phyloP scores from a whole-genome alignment of 2,329 filamentous ascomycete species.

The Paramyrothecium sp. region DNA sequence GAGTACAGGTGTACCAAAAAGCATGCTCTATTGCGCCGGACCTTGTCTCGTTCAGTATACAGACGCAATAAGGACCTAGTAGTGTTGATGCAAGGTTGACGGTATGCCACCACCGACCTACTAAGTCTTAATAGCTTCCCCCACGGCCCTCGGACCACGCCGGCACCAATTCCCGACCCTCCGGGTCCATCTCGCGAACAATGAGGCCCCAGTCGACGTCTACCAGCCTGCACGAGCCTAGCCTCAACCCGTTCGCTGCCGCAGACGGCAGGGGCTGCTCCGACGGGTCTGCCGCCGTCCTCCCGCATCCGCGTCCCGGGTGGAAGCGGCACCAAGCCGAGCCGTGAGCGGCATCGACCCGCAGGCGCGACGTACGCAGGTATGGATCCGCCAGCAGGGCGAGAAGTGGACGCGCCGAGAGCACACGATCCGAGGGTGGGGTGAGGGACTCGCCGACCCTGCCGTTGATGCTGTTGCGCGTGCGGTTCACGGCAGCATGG shows the following conservation, averaged over 20 bases:
- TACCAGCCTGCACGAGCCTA: constrained; percentile 4
- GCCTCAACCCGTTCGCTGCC: too few species aligned
- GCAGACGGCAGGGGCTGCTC: too few species aligned
- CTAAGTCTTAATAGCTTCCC: too few species aligned
- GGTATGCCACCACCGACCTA: too few species aligned
- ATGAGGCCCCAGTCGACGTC: constrained; percentile 30
- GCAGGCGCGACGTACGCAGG: constrained; percentile 36
- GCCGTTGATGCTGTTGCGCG: background rate
- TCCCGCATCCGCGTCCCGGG: constrained; percentile 10
- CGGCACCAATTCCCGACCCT: constrained; percentile 5
- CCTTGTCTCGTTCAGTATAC: too few species aligned
- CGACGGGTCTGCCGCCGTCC: too few species aligned
- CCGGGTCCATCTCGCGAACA: constrained; percentile 25
- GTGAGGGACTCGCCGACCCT: background rate
- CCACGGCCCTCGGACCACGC: background rate
- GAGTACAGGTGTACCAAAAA: too few species aligned
- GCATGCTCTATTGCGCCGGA: too few species aligned
- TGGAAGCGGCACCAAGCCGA: constrained; percentile 43
- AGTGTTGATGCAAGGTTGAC: too few species aligned
- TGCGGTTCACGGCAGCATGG: constrained; percentile 5
- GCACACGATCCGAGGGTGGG: constrained; percentile 18
- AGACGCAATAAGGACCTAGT: too few species aligned
- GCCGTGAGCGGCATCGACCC: constrained; percentile 33
- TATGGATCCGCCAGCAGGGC: constrained; percentile 44
- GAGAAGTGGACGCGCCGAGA: constrained; percentile 32